Evolutionary conservation across 306 rosid species (phyloP).

Genomic region (Vachellia collinsii): DNA sequence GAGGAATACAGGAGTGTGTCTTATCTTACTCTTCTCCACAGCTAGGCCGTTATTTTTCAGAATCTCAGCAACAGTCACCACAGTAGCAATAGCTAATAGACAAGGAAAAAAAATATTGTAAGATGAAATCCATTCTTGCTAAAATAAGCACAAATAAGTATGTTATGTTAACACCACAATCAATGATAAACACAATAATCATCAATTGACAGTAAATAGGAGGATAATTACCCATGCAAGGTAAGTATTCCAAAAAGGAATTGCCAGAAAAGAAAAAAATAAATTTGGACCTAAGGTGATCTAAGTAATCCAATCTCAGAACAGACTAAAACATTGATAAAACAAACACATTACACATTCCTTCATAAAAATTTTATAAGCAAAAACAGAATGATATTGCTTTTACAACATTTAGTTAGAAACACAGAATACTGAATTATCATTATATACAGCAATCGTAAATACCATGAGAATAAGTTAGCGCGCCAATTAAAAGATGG

Average conservation of each 20-base stretch:
- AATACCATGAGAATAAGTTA: too few relatives aligned
- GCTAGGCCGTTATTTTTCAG: slow-evolving; percentile 68
- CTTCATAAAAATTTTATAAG: not conserved
- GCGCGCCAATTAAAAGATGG: not conserved
- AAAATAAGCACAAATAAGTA: not conserved
- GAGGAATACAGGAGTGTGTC: too few relatives aligned
- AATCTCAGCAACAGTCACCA: slow-evolving; percentile 68
- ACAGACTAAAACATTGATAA: not conserved
- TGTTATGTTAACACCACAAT: too few relatives aligned
- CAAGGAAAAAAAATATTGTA: not conserved
- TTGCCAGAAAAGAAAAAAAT: not conserved
- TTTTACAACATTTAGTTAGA: not conserved
- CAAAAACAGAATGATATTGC: not conserved
- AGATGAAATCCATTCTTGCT: not conserved
- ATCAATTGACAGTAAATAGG: not conserved
- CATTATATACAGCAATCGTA: too few relatives aligned
- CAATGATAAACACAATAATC: not conserved
- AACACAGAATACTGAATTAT: not conserved
- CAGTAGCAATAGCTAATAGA: slow-evolving; percentile 59
- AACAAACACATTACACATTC: not conserved
- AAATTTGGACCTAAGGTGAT: not conserved
- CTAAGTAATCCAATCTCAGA: not conserved
- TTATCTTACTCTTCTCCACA: slow-evolving; percentile 61
- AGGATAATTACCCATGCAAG: not conserved
- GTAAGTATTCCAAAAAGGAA: not conserved